These are phyloP conservation scores for Rutstroemia sydowiana DNA, from an alignment of 2,329 filamentous ascomycete species.

Conservation along the genomic window DNA sequence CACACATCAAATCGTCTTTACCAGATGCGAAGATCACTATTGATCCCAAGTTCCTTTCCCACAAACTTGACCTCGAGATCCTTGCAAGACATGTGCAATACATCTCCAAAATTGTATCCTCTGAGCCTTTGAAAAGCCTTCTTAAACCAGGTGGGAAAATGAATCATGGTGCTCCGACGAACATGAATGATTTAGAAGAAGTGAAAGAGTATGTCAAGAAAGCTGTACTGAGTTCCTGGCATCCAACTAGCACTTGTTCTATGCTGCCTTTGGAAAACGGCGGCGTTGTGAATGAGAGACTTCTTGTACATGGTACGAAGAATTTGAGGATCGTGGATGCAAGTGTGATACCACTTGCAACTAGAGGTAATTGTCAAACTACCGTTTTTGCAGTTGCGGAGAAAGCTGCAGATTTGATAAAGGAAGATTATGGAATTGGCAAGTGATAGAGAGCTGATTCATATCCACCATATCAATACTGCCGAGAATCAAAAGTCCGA, in stretches of 20 bases:
- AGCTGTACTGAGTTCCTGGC: constrained; percentile 1
- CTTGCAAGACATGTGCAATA: constrained; percentile 32
- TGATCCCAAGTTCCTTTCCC: constrained; percentile 36
- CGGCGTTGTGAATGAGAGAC: constrained; percentile 14
- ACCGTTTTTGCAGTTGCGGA: constrained; percentile 18
- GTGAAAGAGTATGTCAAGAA: neutral
- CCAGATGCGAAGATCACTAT: constrained; percentile 29
- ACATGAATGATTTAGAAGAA: neutral
- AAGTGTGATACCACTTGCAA: constrained; percentile 16
- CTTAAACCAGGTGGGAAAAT: constrained; percentile 23
- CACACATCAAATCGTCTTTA: constrained; percentile 38
- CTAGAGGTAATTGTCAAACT: constrained; percentile 12
- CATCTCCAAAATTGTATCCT: constrained; percentile 29
- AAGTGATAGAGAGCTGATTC: neutral
- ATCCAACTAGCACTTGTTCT: constrained; percentile 16
- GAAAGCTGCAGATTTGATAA: constrained; percentile 15
- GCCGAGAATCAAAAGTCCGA: no score
- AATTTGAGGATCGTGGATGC: constrained; percentile 18
- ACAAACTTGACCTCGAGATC: constrained; percentile 37
- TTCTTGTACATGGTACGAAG: constrained; percentile 15
- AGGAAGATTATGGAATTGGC: neutral
- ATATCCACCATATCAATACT: no score
- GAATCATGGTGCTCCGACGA: neutral
- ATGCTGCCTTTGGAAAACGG: constrained; percentile 15
- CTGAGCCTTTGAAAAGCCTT: constrained; percentile 25